Base-by-base conservation (phyloP, 1,284 basidiomycete species). In the Ceratobasidium sp. region DNA sequence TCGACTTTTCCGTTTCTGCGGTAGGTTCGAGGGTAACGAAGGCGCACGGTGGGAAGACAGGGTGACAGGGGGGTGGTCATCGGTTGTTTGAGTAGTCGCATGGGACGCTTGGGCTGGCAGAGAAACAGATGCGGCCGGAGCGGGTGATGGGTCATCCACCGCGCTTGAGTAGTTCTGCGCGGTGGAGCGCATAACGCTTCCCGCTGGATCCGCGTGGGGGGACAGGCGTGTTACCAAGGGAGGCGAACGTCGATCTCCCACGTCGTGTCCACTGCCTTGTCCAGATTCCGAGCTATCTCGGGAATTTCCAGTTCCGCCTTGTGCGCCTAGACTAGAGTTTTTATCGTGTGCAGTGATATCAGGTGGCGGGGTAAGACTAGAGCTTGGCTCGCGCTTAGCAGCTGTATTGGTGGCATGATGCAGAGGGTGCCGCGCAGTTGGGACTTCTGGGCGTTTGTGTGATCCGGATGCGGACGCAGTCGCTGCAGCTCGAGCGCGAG, bases 281-380 rank as follows among this genome's bases (percentile, higher is more conserved):
- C 8, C 53, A 16, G 24, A 54, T 29, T 27, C 53, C 16, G 53
- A 29, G 16, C 24, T 54, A 27, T 24, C 11, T 16, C 22, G 24
- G 24, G 27, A 22, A 22, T 24, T 27, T 7, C 27, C 27, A 24
- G n/a, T 24, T 9, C 24, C 7, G 14, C 14, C 22, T 29, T 14
- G 9, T 14, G 27, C 7, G 19, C 16, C 19, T 19, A 34, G 31
- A 34, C 31, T 31, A 58, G 34, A 29, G 31, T 16, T 58, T 24
- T 34, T 58, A 5, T 29, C 54, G 2, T 58, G 19, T 29, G 4
- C 19, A 58, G 31, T 14, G 31, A 34, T 34, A 19, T 58, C 54
- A 24, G 66, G 66, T 41, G 66, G 66, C 24, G 66, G 66, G 19
- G 66, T 39, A 24, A 69, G 66, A 58, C 66, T 69, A 1, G 66